Conservation (phyloP, 2,329 filamentous ascomycete species). For the Paraphoma sp. region DNA sequence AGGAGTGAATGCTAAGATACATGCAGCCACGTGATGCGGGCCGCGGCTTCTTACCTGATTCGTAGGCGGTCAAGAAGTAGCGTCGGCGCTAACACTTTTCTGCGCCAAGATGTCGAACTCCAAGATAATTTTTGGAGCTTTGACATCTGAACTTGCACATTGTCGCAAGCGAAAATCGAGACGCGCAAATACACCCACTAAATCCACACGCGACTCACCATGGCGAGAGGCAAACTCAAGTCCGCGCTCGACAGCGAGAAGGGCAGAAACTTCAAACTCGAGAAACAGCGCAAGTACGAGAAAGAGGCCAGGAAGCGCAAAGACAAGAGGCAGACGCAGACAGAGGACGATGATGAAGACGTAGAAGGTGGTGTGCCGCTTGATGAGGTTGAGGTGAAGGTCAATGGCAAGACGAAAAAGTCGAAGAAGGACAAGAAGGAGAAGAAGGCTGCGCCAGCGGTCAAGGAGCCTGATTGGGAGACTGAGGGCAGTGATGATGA, state of each 20-base stretch:
- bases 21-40: conserved; percentile 27
- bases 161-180: neutral
- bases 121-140: conserved; percentile 36
- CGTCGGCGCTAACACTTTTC: conserved; percentile 34
- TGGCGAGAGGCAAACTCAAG: conserved; percentile 61
- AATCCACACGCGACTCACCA: conserved; percentile 23
- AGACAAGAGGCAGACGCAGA: conserved; percentile 32
- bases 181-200: neutral
- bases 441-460: conserved; percentile 35
- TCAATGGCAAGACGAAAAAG: conserved; percentile 41
- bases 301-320: conserved; percentile 62
- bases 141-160: conserved; percentile 16
- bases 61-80: conserved; percentile 38
- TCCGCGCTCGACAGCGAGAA: conserved; percentile 64
- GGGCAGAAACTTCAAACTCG: conserved; percentile 73
- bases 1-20: conserved; percentile 17
- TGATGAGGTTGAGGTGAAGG: conserved; percentile 36
- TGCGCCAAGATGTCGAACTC: conserved; percentile 45
- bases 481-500: conserved; percentile 46
- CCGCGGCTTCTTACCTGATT: conserved; percentile 33
- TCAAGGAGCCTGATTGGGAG: conserved; percentile 39
- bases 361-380: conserved; percentile 39
- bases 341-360: conserved; percentile 20
- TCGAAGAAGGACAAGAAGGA: conserved; percentile 42
- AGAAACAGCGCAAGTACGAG: conserved; percentile 75